These are phyloP conservation scores for Oryza glaberrima DNA, from an alignment of 176 grass and related monocot species.

Conservation along the genomic window DNA sequence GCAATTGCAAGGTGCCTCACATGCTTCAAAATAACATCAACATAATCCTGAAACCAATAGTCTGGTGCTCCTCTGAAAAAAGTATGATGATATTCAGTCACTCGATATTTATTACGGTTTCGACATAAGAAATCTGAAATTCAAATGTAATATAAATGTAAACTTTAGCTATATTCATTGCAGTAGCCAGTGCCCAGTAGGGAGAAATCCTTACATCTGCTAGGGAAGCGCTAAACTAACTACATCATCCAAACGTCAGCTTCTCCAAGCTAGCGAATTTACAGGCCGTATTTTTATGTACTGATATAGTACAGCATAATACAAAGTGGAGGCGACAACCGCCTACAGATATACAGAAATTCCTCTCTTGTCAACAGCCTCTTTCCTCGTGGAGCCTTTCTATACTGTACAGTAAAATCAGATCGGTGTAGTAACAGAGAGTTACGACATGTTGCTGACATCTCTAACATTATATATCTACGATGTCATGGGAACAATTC, in stretches of 20 bases:
- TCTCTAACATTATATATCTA: constrained; percentile 27
- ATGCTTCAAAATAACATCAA: neutral
- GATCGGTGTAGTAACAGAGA: neutral
- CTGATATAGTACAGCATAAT: constrained; percentile 28
- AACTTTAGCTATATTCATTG: neutral
- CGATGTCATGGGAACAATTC: neutral
- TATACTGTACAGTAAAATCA: constrained; percentile 37
- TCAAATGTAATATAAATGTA: neutral
- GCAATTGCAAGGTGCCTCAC: neutral
- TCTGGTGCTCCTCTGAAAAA: too few relatives aligned
- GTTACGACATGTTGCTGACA: neutral
- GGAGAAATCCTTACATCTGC: constrained; percentile 15
- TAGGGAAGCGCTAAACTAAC: neutral
- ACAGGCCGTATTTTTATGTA: constrained; percentile 17
- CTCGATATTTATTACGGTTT: neutral
- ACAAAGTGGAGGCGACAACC: neutral
- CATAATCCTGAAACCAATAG: neutral
- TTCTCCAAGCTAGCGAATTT: constrained; percentile 13
- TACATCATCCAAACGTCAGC: constrained; percentile 19
- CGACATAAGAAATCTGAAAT: neutral
- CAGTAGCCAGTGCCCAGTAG: neutral
- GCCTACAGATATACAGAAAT: constrained; percentile 46
- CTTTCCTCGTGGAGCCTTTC: constrained; percentile 17
- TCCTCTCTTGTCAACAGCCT: constrained; percentile 28
- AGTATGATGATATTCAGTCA: neutral